Conservation (phyloP, 2,329 filamentous ascomycete genomes). For the Cladosporium sp. region DNA sequence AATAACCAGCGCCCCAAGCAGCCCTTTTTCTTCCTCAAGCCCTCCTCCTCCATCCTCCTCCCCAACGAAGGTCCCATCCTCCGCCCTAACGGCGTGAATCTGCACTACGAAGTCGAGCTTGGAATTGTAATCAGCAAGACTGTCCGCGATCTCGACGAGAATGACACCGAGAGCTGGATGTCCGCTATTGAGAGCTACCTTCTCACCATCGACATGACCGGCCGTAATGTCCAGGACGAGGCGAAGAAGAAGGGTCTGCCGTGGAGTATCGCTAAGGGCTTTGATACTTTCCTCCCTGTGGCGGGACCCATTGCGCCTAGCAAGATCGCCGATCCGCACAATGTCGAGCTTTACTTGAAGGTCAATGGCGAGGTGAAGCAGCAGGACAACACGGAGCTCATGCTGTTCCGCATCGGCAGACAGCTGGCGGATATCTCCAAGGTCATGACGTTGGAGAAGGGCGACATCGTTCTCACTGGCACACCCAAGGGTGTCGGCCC, state of each 20-base stretch:
- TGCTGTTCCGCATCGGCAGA: slow-evolving; percentile 87
- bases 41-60: slow-evolving; percentile 76
- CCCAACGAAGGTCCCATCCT: slow-evolving; percentile 76
- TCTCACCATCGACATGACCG: slow-evolving; percentile 95
- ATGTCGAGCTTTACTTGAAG: slow-evolving; percentile 77
- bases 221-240: slow-evolving; percentile 90
- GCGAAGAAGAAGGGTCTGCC: slow-evolving; percentile 95
- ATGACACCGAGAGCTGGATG: slow-evolving; percentile 71
- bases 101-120: slow-evolving; percentile 95
- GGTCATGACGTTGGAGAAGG: slow-evolving; percentile 89
- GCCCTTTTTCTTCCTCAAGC: slow-evolving; percentile 99
- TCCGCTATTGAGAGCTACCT: slow-evolving; percentile 84
- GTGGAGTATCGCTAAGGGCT: slow-evolving; percentile 95
- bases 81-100: slow-evolving; percentile 73
- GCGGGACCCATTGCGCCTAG: slow-evolving; percentile 75
- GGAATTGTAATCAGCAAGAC: slow-evolving; percentile 82
- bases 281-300: slow-evolving; percentile 93
- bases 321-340: slow-evolving; percentile 79
- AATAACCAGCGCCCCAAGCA: slow-evolving; percentile 84
- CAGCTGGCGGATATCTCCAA: slow-evolving; percentile 87
- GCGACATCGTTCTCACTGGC: slow-evolving; percentile 92
- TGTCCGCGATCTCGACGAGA: slow-evolving; percentile 68
- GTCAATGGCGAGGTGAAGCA: slow-evolving; percentile 79
- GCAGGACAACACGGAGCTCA: slow-evolving; percentile 83
- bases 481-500: slow-evolving; percentile 93